Percentiles rank a stretch among this genome's conserved stretches.
Conservation (phyloP, 306 rosid genomes). For the Casuarina cunninghamiana region DNA sequence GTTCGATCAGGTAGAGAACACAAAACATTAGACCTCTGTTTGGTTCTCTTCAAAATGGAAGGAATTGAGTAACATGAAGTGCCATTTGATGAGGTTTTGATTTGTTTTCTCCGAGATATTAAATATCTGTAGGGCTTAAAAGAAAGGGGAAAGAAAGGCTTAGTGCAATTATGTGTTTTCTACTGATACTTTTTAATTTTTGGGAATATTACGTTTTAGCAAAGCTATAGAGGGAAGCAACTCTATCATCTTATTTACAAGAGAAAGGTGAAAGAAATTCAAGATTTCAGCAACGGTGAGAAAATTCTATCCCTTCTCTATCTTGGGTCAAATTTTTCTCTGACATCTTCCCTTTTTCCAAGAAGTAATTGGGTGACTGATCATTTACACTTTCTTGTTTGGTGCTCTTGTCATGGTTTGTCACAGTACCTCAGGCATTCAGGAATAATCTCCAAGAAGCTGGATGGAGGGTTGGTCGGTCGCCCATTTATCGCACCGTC, state of each 20-base stretch:
- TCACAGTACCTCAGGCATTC: conserved; percentile 81
- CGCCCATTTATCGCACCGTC: conserved; percentile 62
- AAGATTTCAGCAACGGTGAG: conserved; percentile 70
- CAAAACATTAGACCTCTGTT: neutral
- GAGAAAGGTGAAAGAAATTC: conserved; percentile 75
- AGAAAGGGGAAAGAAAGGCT: too few species aligned
- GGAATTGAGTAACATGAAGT: neutral
- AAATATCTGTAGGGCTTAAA: too few species aligned
- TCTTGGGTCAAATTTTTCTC: neutral
- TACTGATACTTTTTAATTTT: neutral
- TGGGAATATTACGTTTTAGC: conserved; percentile 40
- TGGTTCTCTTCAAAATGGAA: neutral
- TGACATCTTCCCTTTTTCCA: neutral
- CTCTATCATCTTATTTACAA: conserved; percentile 83
- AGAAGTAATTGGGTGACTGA: neutral
- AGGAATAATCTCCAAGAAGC: conserved; percentile 83
- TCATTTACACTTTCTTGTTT: neutral
- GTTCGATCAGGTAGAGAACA: conserved; percentile 65
- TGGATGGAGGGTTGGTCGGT: conserved; percentile 94
- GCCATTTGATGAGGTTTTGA: neutral
- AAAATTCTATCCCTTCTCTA: conserved; percentile 1
- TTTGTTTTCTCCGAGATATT: neutral
- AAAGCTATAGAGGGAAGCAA: conserved; percentile 87
- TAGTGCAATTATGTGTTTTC: neutral
- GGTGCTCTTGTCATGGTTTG: neutral